A percentile compares a stretch with the other conserved stretches of the same genome.
Evolutionary conservation across 768 basidiomycete genomes (phyloP).

Genomic region (Boletus rubescentipes): DNA sequence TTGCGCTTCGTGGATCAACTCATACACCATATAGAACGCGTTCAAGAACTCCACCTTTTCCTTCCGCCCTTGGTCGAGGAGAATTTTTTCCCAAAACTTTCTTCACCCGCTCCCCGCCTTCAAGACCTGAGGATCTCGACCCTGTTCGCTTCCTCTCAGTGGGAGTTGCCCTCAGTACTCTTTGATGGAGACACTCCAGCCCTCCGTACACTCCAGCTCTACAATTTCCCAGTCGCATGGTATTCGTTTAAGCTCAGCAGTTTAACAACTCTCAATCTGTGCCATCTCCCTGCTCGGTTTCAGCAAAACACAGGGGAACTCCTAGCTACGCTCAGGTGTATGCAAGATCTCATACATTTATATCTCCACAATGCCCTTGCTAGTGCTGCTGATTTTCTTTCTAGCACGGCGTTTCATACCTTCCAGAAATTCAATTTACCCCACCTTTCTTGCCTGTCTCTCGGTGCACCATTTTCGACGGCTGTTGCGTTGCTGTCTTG

Average conservation of each 20-base stretch:
- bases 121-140: not conserved
- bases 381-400: not conserved
- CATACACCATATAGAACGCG: not conserved
- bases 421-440: not conserved
- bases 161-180: too few relatives aligned
- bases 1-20: not conserved
- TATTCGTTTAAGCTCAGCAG: slow-evolving; percentile 1
- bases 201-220: not conserved
- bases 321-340: slow-evolving; percentile 31
- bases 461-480: not conserved
- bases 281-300: slow-evolving; percentile 16
- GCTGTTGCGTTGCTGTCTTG: not conserved
- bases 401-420: not conserved
- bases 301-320: slow-evolving; percentile 33
- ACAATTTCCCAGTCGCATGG: not conserved
- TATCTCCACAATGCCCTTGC: slow-evolving; percentile 35
- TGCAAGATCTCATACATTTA: slow-evolving; percentile 35
- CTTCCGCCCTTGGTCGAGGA: too few relatives aligned
- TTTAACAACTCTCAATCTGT: slow-evolving; percentile 37
- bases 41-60: not conserved
- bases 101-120: not conserved
- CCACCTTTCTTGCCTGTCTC: not conserved
- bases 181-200: too few relatives aligned
- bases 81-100: not conserved
- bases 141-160: too few relatives aligned